These are phyloP conservation scores for Astrephomene gubernaculifera DNA, from an alignment of 139 green algal genomes.

Conservation along the genomic window DNA sequence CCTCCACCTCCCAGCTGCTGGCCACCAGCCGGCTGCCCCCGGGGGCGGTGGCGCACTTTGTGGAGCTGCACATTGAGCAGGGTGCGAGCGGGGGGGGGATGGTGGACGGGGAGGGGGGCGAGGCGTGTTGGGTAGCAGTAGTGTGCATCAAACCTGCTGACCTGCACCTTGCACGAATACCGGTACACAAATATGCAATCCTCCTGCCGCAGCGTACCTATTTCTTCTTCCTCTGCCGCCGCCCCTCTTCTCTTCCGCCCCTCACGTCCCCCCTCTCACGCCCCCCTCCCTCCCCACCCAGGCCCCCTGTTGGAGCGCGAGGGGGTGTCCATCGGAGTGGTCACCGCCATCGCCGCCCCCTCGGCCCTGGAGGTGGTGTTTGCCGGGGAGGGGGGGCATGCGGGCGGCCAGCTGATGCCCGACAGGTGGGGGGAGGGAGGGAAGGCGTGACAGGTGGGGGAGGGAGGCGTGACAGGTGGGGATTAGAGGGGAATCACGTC, in stretches of 20 bases:
- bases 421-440: slow-evolving; percentile 68
- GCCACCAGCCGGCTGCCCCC: slow-evolving; percentile 39
- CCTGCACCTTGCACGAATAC: too few species aligned
- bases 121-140: too few species aligned
- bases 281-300: background rate
- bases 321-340: slow-evolving; percentile 86
- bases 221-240: too few species aligned
- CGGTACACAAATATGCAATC: too few species aligned
- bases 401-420: slow-evolving; percentile 86
- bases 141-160: too few species aligned
- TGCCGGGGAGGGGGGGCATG: slow-evolving; percentile 85
- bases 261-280: too few species aligned
- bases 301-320: slow-evolving; percentile 84
- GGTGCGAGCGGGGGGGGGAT: slow-evolving; percentile 44
- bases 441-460: too few species aligned
- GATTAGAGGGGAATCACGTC: too few species aligned
- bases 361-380: slow-evolving; percentile 85
- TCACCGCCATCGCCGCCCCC: slow-evolving; percentile 95
- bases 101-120: background rate
- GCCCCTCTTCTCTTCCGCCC: too few species aligned
- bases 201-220: too few species aligned
- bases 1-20: slow-evolving; percentile 57
- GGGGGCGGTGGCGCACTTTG: slow-evolving; percentile 77
- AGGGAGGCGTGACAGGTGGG: too few species aligned
- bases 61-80: slow-evolving; percentile 99